Percentiles rank a stretch among this genome's conserved stretches.
Conservation (phyloP, 2,329 filamentous ascomycete species). For the Clonostachys chloroleuca region DNA sequence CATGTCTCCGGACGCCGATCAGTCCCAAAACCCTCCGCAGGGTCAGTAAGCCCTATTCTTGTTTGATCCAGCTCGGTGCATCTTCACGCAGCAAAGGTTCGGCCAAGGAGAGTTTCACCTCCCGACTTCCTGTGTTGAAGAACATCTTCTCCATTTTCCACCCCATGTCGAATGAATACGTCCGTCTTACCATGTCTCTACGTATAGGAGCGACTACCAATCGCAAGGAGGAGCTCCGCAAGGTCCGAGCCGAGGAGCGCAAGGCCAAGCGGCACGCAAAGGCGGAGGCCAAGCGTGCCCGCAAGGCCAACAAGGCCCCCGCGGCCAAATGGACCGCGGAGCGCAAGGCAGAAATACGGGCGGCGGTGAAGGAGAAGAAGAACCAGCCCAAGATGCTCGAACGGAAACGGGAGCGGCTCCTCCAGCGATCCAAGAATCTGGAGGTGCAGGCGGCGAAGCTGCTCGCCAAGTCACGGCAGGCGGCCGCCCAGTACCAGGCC, state of each 20-base stretch:
- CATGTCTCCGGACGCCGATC: too few relatives aligned
- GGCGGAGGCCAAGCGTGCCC: conserved; percentile 29
- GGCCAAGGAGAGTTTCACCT: too few relatives aligned
- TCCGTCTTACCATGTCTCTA: background rate
- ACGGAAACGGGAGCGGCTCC: conserved; percentile 29
- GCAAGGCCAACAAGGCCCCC: conserved; percentile 20
- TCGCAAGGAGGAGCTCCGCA: conserved; percentile 4
- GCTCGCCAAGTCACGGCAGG: conserved; percentile 30
- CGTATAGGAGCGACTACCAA: background rate
- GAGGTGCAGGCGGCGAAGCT: conserved; percentile 33
- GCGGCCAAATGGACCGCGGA: conserved; percentile 9
- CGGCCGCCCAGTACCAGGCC: conserved; percentile 16
- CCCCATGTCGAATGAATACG: background rate
- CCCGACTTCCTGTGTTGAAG: background rate
- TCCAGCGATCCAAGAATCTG: conserved; percentile 31
- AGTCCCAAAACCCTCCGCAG: too few relatives aligned
- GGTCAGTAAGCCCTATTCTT: too few relatives aligned
- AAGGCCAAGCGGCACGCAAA: conserved; percentile 28
- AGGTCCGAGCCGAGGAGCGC: conserved; percentile 14
- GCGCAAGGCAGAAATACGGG: conserved; percentile 5
- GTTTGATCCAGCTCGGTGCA: too few relatives aligned
- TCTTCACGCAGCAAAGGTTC: too few relatives aligned
- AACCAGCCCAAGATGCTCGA: conserved; percentile 24
- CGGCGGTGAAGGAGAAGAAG: conserved; percentile 11
- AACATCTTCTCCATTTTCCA: background rate